These are phyloP conservation scores for Microsporum canis DNA, from an alignment of 2,329 filamentous ascomycete genomes.

Conservation along the genomic window DNA sequence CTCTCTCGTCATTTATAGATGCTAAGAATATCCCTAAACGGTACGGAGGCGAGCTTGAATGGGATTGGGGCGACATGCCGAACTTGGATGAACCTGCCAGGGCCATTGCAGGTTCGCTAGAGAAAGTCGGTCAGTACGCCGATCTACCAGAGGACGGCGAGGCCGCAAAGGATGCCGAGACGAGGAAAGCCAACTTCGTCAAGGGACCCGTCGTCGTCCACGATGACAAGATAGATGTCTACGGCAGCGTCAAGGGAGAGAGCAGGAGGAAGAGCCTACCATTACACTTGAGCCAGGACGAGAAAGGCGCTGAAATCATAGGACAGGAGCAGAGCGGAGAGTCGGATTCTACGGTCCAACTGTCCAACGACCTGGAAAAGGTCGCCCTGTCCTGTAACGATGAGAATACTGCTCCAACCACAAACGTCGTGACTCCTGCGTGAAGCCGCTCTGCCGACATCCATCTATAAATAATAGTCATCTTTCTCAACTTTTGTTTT, in stretches of 20 bases:
- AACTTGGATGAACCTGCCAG: constrained; percentile 49
- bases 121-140: constrained; percentile 17
- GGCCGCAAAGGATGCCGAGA: background rate
- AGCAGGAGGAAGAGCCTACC: constrained; percentile 9
- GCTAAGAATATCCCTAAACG: constrained; percentile 71
- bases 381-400: constrained; percentile 1
- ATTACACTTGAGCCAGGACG: constrained; percentile 1
- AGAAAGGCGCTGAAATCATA: background rate
- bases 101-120: constrained; percentile 23
- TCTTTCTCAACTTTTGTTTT: background rate
- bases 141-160: constrained; percentile 18
- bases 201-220: constrained; percentile 57
- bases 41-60: constrained; percentile 81
- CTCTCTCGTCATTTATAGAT: constrained; percentile 72
- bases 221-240: constrained; percentile 72
- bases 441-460: background rate
- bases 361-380: constrained; percentile 27
- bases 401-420: background rate
- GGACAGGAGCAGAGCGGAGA: background rate
- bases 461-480: background rate
- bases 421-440: background rate
- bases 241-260: constrained; percentile 39
- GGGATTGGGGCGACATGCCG: constrained; percentile 63
- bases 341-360: constrained; percentile 18
- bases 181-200: constrained; percentile 12